Conservation (phyloP, 2,329 filamentous ascomycete species). For the Sclerotinia subarctica region DNA sequence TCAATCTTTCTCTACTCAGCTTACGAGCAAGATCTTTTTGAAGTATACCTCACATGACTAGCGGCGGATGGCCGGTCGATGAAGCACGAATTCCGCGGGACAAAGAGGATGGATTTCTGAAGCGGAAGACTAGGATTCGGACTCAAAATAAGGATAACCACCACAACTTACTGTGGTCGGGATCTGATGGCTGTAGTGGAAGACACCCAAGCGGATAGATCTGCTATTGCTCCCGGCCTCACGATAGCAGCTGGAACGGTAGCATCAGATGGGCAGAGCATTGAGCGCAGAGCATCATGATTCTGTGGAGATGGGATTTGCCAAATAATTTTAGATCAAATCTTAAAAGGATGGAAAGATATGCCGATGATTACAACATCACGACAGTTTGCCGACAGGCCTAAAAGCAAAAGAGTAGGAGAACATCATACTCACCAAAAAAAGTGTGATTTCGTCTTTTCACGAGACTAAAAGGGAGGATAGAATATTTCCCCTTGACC, state of each 20-base stretch:
- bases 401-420: not conserved
- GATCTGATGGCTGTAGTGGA: constrained; percentile 25
- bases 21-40: constrained; percentile 33
- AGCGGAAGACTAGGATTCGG: constrained; percentile 36
- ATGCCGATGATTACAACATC: not conserved
- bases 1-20: too few relatives aligned
- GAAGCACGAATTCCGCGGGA: too few relatives aligned
- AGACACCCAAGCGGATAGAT: constrained; percentile 33
- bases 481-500: not conserved
- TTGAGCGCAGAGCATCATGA: constrained; percentile 20
- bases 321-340: constrained; percentile 5
- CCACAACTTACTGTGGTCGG: constrained; percentile 36
- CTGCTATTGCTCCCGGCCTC: constrained; percentile 33
- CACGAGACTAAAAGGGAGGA: not conserved
- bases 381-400: not conserved
- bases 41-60: constrained; percentile 41
- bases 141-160: constrained; percentile 41
- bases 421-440: not conserved
- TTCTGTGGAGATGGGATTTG: constrained; percentile 22
- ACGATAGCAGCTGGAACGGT: constrained; percentile 29
- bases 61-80: constrained; percentile 37
- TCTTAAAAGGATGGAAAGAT: not conserved
- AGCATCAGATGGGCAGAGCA: constrained; percentile 21
- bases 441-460: not conserved
- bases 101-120: too few relatives aligned